Conservation (phyloP, 108 stramenopile genomes). For the Asterionellopsis glacialis region DNA sequence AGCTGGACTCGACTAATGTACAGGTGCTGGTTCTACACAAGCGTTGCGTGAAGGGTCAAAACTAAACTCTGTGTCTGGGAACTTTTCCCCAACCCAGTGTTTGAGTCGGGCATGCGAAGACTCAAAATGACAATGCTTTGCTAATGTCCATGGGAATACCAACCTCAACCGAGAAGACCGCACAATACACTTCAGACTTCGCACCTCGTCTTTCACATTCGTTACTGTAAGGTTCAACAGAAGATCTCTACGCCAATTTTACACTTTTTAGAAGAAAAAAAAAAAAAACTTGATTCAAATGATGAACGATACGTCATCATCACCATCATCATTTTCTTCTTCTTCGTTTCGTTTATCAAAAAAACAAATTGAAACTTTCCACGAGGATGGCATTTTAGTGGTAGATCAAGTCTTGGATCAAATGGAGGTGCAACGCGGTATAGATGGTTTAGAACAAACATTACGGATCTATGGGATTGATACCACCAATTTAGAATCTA, state of each 20-base stretch:
- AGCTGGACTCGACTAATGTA: too few species aligned
- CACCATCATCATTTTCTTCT: too few species aligned
- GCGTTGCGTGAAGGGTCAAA: too few species aligned
- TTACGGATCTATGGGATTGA: conserved; percentile 46
- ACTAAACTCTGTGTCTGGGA: too few species aligned
- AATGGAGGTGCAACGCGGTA: conserved; percentile 38
- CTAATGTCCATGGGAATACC: too few species aligned
- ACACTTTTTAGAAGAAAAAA: background rate
- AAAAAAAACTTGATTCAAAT: background rate
- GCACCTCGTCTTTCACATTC: background rate
- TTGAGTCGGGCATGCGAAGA: too few species aligned
- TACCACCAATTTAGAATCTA: conserved; percentile 29
- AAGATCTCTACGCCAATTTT: background rate
- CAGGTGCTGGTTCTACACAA: too few species aligned
- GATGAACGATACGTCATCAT: too few species aligned
- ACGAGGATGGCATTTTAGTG: conserved; percentile 59
- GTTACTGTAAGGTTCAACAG: background rate
- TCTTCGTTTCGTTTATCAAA: conserved; percentile 1
- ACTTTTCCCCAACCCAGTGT: too few species aligned
- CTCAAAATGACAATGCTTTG: too few species aligned
- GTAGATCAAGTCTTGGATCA: conserved; percentile 52
- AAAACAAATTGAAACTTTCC: conserved; percentile 38
- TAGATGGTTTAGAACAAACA: conserved; percentile 39
- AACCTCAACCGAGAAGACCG: background rate
- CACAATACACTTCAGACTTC: background rate